Evolutionary conservation across 1,284 basidiomycete species (phyloP).

Genomic region (Ceraceosorus guamensis): DNA sequence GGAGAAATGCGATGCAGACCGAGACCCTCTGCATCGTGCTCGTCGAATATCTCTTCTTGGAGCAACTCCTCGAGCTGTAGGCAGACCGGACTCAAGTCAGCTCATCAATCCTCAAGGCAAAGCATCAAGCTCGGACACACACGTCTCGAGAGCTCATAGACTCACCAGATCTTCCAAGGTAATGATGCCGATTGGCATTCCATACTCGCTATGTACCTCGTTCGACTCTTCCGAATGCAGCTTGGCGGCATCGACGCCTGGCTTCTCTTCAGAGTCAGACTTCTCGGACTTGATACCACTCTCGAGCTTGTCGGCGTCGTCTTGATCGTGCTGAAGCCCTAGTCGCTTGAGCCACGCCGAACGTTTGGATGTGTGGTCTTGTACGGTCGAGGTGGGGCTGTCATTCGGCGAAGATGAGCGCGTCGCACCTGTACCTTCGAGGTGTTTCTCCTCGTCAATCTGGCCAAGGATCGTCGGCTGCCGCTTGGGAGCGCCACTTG

Average conservation of each 20-base stretch:
- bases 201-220: background rate
- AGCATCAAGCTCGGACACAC: no score
- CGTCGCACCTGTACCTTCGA: background rate
- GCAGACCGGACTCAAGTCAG: no score
- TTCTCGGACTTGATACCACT: no score
- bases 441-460: slow-evolving; percentile 39
- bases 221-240: slow-evolving; percentile 5
- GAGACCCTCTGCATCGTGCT: slow-evolving; percentile 33
- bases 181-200: slow-evolving; percentile 67
- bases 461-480: slow-evolving; percentile 20
- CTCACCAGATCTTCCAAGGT: slow-evolving; percentile 86
- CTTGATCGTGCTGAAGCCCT: slow-evolving; percentile 3
- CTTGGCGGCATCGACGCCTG: slow-evolving; percentile 14
- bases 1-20: no score
- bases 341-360: slow-evolving; percentile 3
- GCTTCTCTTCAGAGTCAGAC: no score
- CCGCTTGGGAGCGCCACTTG: slow-evolving; percentile 22
- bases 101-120: no score
- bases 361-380: slow-evolving; percentile 6
- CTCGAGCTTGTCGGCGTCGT: slow-evolving; percentile 55
- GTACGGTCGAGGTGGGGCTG: background rate
- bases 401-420: background rate
- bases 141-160: no score
- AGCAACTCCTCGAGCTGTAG: slow-evolving; percentile 63
- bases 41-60: slow-evolving; percentile 44